These are phyloP conservation scores for Aristolochia contorta DNA, from an alignment of 164 flowering plant genomes.

Conservation along the genomic window DNA sequence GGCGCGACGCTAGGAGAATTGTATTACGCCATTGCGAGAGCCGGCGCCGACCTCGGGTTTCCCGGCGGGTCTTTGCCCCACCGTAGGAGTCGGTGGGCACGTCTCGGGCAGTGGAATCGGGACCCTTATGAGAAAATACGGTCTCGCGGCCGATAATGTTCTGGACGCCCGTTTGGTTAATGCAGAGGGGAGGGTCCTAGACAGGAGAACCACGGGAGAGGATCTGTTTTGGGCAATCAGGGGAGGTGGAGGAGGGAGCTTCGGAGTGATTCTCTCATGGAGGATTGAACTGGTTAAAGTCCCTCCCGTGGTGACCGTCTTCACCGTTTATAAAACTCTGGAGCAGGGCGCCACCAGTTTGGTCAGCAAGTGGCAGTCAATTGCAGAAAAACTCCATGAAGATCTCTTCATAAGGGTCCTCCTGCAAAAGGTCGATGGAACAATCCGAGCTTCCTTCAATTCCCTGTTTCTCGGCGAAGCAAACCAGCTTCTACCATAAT, in stretches of 20 bases:
- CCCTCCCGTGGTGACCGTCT: constrained; percentile 16
- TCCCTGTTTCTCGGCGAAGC: constrained; percentile 5
- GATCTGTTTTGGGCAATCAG: constrained; percentile 24
- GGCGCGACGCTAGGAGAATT: constrained; percentile 24
- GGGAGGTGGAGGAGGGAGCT: constrained; percentile 17
- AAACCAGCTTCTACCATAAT: background rate
- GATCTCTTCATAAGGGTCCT: constrained; percentile 9
- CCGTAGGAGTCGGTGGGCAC: constrained; percentile 13
- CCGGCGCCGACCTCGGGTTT: constrained; percentile 13
- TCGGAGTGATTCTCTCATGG: constrained; percentile 10
- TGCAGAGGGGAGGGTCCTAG: constrained; percentile 8
- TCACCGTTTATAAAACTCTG: background rate
- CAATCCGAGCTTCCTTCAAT: background rate
- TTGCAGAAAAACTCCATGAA: constrained; percentile 5
- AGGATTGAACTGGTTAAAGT: constrained; percentile 9
- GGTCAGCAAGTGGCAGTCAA: constrained; percentile 6
- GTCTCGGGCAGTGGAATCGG: constrained; percentile 5
- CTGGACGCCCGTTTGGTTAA: constrained; percentile 13
- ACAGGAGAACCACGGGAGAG: constrained; percentile 18
- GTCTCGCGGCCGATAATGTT: constrained; percentile 13
- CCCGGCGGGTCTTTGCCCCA: constrained; percentile 20
- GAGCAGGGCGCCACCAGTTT: constrained; percentile 1
- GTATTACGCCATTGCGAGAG: constrained; percentile 9
- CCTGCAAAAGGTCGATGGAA: background rate
- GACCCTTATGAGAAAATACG: constrained; percentile 5